phyloP scores from a whole-genome alignment of 2,329 filamentous ascomycete genomes.

The Paracorniculantispora psalliotae region DNA sequence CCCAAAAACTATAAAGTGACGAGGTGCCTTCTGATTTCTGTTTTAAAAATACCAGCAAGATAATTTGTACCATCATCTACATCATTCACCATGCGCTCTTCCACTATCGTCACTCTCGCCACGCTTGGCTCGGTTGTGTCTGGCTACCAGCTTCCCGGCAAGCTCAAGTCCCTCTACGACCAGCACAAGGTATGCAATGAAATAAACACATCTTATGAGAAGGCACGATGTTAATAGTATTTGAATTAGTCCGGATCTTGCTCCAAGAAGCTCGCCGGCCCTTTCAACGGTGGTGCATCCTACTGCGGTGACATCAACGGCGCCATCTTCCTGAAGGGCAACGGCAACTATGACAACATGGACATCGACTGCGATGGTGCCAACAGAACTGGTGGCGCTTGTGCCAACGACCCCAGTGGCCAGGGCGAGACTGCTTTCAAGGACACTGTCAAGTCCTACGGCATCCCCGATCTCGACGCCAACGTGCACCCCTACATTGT shows the following conservation, averaged over 20 bases:
- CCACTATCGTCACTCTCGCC: slow-evolving; percentile 11
- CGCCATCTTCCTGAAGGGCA: slow-evolving; percentile 39
- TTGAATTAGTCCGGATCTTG: neutral
- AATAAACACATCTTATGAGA: too few relatives aligned
- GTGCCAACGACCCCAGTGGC: slow-evolving; percentile 27
- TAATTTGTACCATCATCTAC: neutral
- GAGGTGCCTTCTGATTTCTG: neutral
- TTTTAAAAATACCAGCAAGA: neutral
- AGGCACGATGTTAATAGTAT: too few relatives aligned
- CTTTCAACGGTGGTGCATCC: neutral
- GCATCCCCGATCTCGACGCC: slow-evolving; percentile 35
- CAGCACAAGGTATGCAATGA: slow-evolving; percentile 14
- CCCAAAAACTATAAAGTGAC: neutral
- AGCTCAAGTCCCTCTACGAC: slow-evolving; percentile 16
- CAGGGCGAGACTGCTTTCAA: slow-evolving; percentile 39
- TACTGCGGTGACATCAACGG: slow-evolving; percentile 18
- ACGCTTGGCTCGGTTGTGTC: slow-evolving; percentile 12
- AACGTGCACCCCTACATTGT: slow-evolving; percentile 44
- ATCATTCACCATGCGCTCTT: slow-evolving; percentile 13
- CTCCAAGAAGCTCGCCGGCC: slow-evolving; percentile 1
- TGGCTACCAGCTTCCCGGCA: slow-evolving; percentile 14
- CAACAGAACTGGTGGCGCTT: slow-evolving; percentile 32
- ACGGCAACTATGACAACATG: slow-evolving; percentile 37
- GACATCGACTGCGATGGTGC: slow-evolving; percentile 48
- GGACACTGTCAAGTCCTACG: slow-evolving; percentile 27